These are phyloP conservation scores for Fragosphaeria purpurea DNA, from an alignment of 2,329 filamentous ascomycete genomes.

Conservation along the genomic window DNA sequence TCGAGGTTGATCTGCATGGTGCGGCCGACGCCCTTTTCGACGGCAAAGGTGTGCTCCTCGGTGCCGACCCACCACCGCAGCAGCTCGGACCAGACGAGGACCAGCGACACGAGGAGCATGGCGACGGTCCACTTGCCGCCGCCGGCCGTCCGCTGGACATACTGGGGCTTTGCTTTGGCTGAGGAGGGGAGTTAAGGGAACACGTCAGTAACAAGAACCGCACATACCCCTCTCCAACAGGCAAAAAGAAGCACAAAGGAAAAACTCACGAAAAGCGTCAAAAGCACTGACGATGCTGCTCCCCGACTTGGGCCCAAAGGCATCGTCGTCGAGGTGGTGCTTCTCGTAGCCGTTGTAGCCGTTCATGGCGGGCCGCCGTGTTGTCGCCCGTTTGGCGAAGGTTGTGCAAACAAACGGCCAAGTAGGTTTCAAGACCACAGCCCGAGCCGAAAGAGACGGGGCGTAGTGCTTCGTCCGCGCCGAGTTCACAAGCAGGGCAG, in stretches of 20 bases:
- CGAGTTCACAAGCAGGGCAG: too few relatives aligned
- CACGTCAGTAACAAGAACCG: too few relatives aligned
- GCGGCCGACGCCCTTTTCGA: constrained; percentile 84
- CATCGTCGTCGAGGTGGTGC: constrained; percentile 62
- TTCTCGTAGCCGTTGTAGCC: constrained; percentile 68
- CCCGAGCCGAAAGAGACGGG: too few relatives aligned
- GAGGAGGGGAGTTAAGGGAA: constrained; percentile 3
- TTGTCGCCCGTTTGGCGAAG: background rate
- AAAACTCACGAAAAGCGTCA: constrained; percentile 80
- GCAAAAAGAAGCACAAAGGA: background rate
- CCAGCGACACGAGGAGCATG: constrained; percentile 62
- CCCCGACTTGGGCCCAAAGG: constrained; percentile 58
- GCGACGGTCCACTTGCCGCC: constrained; percentile 91
- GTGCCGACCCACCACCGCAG: constrained; percentile 72
- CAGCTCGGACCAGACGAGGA: constrained; percentile 71
- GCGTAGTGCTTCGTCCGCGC: too few relatives aligned
- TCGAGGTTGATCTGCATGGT: constrained; percentile 92
- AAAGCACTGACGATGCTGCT: constrained; percentile 71
- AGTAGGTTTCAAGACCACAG: too few relatives aligned
- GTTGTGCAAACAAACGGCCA: too few relatives aligned
- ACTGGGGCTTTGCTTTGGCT: constrained; percentile 96
- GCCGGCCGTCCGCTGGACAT: constrained; percentile 71
- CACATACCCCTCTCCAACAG: too few relatives aligned
- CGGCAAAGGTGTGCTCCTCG: constrained; percentile 82
- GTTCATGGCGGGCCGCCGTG: constrained; percentile 50